Percentiles rank a stretch among this genome's conserved stretches.
Conservation (phyloP, 1,284 basidiomycete species). For the Veloboletus limbatus region DNA sequence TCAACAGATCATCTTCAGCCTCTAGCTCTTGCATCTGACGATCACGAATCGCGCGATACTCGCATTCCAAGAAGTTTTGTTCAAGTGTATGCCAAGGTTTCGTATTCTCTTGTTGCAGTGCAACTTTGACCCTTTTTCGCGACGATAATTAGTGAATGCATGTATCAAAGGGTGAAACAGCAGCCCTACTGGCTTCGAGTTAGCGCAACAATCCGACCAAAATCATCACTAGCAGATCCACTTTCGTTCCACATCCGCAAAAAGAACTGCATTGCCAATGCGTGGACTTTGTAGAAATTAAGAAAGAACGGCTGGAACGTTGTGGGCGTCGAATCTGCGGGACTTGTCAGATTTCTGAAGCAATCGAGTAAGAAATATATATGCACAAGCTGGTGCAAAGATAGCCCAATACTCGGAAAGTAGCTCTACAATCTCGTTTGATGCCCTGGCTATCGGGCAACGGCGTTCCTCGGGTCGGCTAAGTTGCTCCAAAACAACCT, state of each 20-base stretch:
- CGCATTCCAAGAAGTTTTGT: conserved; percentile 79
- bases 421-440: conserved; percentile 84
- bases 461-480: conserved; percentile 74
- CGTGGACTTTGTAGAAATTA: conserved; percentile 82
- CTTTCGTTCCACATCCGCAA: conserved; percentile 95
- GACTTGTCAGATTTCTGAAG: conserved; percentile 20
- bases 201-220: conserved; percentile 77
- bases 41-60: conserved; percentile 86
- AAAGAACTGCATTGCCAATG: conserved; percentile 85
- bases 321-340: conserved; percentile 73
- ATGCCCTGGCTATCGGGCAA: conserved; percentile 85
- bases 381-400: conserved; percentile 73
- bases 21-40: conserved; percentile 94
- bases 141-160: conserved; percentile 5
- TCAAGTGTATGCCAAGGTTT: conserved; percentile 86
- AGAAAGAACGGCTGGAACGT: conserved; percentile 90
- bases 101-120: conserved; percentile 72
- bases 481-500: conserved; percentile 84
- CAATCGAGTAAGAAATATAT: background rate
- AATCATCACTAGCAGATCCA: conserved; percentile 78
- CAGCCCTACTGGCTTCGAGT: conserved; percentile 80
- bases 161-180: conserved; percentile 4
- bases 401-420: conserved; percentile 86
- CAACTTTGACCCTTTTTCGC: conserved; percentile 64
- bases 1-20: conserved; percentile 85